phyloP scores from a whole-genome alignment of 768 basidiomycete species.

The Agaricus blazei region DNA sequence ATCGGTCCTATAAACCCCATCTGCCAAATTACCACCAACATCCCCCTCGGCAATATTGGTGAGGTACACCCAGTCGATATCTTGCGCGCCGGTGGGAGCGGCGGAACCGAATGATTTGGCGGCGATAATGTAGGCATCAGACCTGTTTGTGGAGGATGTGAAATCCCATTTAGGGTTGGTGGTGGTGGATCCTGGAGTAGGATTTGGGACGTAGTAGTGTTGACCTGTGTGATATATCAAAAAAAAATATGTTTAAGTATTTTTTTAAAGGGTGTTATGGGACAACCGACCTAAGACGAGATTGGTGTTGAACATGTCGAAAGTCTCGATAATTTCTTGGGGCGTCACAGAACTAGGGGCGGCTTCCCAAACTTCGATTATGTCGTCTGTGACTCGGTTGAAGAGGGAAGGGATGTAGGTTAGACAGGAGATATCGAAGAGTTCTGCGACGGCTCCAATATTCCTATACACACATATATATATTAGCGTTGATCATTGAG shows the following conservation, averaged over 20 bases:
- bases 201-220: constrained; percentile 50
- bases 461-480: constrained; percentile 23
- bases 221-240: constrained; percentile 22
- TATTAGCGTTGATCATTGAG: too few species aligned
- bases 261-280: too few species aligned
- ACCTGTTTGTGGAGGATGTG: constrained; percentile 13
- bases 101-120: too few species aligned
- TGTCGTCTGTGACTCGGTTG: constrained; percentile 19
- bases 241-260: too few species aligned
- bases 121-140: too few species aligned
- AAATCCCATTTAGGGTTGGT: constrained; percentile 50
- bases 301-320: constrained; percentile 10
- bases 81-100: too few species aligned
- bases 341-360: constrained; percentile 16
- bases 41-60: too few species aligned
- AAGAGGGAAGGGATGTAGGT: constrained; percentile 22
- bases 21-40: too few species aligned
- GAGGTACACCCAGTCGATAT: too few species aligned
- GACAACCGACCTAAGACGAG: constrained; percentile 25
- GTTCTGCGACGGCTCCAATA: constrained; percentile 44
- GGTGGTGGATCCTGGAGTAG: constrained; percentile 24
- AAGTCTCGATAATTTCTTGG: constrained; percentile 14
- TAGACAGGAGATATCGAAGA: constrained; percentile 53
- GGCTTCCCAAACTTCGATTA: constrained; percentile 15
- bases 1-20: too few species aligned